These are phyloP conservation scores for Radiomyces spectabilis DNA, from an alignment of 192 early-diverging fungal species.

Conservation along the genomic window DNA sequence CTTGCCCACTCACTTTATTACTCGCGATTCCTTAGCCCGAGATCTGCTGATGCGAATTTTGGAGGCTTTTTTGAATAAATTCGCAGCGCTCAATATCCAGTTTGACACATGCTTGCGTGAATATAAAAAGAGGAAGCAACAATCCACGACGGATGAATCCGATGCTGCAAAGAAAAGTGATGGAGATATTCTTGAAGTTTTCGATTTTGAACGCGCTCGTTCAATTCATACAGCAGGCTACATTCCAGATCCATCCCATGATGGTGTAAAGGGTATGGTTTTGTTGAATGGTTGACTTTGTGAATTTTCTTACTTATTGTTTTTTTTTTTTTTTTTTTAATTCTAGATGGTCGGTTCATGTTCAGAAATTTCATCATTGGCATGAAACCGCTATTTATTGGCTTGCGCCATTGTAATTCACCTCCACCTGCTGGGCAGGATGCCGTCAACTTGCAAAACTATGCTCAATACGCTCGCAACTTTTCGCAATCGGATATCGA, in stretches of 20 bases:
- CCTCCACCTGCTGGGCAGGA: conserved; percentile 28
- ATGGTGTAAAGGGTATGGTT: conserved; percentile 64
- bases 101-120: conserved; percentile 57
- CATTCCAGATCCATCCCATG: conserved; percentile 40
- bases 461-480: conserved; percentile 48
- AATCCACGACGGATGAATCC: conserved; percentile 43
- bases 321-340: neutral
- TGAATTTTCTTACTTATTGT: neutral
- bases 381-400: conserved; percentile 72
- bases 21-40: conserved; percentile 39
- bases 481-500: conserved; percentile 67
- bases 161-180: conserved; percentile 31
- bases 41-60: conserved; percentile 74
- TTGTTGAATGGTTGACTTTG: neutral
- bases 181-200: conserved; percentile 43
- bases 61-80: conserved; percentile 77
- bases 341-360: conserved; percentile 74
- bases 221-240: conserved; percentile 44
- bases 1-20: neutral
- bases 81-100: conserved; percentile 56
- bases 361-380: conserved; percentile 89
- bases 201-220: conserved; percentile 49
- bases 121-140: conserved; percentile 45
- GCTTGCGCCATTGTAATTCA: conserved; percentile 68
- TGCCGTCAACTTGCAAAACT: conserved; percentile 24